phyloP scores from a whole-genome alignment of 1,284 basidiomycete genomes.

The Ustilago sp. region DNA sequence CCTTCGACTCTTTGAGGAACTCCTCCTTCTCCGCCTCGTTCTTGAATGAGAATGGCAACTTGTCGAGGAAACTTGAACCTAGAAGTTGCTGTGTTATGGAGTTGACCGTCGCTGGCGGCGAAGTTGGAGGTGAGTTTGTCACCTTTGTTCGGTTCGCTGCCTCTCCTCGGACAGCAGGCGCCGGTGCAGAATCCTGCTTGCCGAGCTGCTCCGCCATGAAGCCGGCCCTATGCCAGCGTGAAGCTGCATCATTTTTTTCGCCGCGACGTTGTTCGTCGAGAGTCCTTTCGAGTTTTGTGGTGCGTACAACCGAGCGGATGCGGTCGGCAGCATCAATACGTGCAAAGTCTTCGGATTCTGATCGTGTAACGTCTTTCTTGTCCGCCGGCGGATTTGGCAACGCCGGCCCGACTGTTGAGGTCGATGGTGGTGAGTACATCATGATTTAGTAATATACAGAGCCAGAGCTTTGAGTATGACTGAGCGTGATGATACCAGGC shows the following conservation, averaged over 20 bases:
- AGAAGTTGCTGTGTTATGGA: conserved; percentile 37
- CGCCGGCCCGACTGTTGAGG: neutral
- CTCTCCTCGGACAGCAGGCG: conserved; percentile 37
- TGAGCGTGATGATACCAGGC: too few species aligned
- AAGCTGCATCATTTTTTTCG: conserved; percentile 40
- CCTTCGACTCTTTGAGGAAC: conserved; percentile 36
- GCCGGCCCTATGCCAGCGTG: conserved; percentile 34
- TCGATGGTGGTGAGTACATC: neutral
- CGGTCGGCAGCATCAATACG: conserved; percentile 43
- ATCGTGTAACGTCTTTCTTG: neutral
- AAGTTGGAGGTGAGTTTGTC: conserved; percentile 3
- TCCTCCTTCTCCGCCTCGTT: conserved; percentile 34
- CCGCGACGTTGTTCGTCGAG: conserved; percentile 41
- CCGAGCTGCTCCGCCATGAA: conserved; percentile 44
- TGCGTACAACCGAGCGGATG: conserved; percentile 29
- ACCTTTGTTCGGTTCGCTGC: conserved; percentile 9
- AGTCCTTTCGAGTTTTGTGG: conserved; percentile 26
- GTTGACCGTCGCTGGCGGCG: conserved; percentile 15
- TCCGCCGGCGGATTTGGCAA: neutral
- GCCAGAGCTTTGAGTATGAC: neutral
- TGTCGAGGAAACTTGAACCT: conserved; percentile 39
- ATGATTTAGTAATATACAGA: neutral
- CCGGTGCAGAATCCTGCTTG: conserved; percentile 28
- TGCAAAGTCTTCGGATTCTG: conserved; percentile 22
- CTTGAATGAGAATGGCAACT: conserved; percentile 44